These are phyloP conservation scores for Fulvia fulva DNA, from an alignment of 2,329 filamentous ascomycete species.

Conservation along the genomic window DNA sequence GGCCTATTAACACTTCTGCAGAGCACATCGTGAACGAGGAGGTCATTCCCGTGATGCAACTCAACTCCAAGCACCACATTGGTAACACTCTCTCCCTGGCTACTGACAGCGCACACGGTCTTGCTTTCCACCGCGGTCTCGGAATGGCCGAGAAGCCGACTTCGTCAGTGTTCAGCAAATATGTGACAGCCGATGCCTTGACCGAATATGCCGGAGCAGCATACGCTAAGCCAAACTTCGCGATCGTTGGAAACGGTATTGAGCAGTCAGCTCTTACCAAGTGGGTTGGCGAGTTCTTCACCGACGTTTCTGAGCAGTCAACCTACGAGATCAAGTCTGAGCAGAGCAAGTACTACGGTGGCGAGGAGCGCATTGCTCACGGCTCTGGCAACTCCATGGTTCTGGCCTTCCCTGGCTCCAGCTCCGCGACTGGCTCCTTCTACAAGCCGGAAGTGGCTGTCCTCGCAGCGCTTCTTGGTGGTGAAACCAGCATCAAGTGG, in stretches of 20 bases:
- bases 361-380: conserved; percentile 84
- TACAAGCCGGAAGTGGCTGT: conserved; percentile 90
- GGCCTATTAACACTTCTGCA: conserved; percentile 39
- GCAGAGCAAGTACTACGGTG: conserved; percentile 84
- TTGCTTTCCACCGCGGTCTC: conserved; percentile 92
- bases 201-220: conserved; percentile 71
- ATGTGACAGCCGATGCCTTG: conserved; percentile 72
- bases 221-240: conserved; percentile 87
- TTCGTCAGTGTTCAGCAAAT: conserved; percentile 67
- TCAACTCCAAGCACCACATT: conserved; percentile 71
- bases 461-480: conserved; percentile 83
- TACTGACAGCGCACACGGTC: conserved; percentile 76
- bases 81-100: conserved; percentile 64
- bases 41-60: conserved; percentile 69
- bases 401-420: conserved; percentile 87
- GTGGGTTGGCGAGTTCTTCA: conserved; percentile 94
- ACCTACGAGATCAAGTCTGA: conserved; percentile 55
- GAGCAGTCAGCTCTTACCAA: conserved; percentile 71
- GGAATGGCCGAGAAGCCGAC: conserved; percentile 73
- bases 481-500: conserved; percentile 92
- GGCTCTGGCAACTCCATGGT: conserved; percentile 75
- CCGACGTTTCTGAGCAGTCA: conserved; percentile 55
- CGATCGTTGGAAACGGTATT: conserved; percentile 85
- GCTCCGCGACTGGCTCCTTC: conserved; percentile 64
- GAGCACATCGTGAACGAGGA: conserved; percentile 90